Evolutionary conservation across 2,329 filamentous ascomycete species (phyloP).

Genomic region (Microcyclosporella mali): DNA sequence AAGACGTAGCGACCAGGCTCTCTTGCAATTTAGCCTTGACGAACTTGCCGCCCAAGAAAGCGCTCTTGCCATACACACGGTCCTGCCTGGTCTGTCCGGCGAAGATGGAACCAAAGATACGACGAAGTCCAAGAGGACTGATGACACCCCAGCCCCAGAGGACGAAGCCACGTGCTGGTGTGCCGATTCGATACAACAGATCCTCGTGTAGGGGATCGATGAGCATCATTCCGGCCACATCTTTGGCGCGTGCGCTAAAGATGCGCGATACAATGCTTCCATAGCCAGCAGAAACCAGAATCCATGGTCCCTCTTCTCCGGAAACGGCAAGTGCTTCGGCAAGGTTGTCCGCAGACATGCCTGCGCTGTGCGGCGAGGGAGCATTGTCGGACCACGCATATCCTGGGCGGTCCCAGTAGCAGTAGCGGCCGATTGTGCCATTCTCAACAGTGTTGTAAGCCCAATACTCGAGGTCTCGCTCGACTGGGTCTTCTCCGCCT

Average conservation of each 20-base stretch:
- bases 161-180: slow-evolving; percentile 66
- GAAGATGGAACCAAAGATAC: slow-evolving; percentile 74
- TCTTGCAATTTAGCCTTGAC: slow-evolving; percentile 92
- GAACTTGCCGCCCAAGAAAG: slow-evolving; percentile 73
- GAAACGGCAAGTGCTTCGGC: slow-evolving; percentile 76
- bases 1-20: slow-evolving; percentile 75
- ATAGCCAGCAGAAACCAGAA: slow-evolving; percentile 78
- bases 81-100: slow-evolving; percentile 73
- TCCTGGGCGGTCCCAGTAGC: slow-evolving; percentile 91
- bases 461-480: slow-evolving; percentile 72
- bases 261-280: slow-evolving; percentile 86
- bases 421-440: slow-evolving; percentile 80
- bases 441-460: slow-evolving; percentile 69
- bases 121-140: slow-evolving; percentile 78
- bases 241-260: slow-evolving; percentile 75
- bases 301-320: slow-evolving; percentile 81
- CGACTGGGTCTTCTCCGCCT: slow-evolving; percentile 71
- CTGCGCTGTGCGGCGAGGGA: slow-evolving; percentile 85
- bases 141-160: slow-evolving; percentile 83
- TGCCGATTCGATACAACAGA: slow-evolving; percentile 62
- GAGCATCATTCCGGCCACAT: slow-evolving; percentile 72
- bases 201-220: slow-evolving; percentile 89
- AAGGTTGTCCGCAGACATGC: slow-evolving; percentile 83
- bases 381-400: slow-evolving; percentile 86
- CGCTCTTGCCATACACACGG: slow-evolving; percentile 72